Conservation (phyloP, 1,139 yeast genomes). For the Nakaseomyces uthaithaninus region DNA sequence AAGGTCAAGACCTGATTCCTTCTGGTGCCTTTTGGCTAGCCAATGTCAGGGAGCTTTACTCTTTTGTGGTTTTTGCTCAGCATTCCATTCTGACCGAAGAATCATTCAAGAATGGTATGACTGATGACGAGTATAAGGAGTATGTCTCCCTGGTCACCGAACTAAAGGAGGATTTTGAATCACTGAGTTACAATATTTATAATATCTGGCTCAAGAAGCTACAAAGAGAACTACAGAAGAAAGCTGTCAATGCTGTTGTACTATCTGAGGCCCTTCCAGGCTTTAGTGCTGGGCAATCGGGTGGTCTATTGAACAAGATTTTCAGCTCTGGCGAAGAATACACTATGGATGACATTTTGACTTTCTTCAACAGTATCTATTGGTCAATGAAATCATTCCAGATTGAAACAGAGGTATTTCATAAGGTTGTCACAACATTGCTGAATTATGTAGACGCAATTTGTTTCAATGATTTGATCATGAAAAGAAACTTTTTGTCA, state of each 20-base stretch:
- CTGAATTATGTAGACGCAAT: slow-evolving; percentile 84
- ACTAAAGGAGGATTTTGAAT: slow-evolving; percentile 90
- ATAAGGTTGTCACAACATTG: slow-evolving; percentile 77
- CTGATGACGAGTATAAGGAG: slow-evolving; percentile 82
- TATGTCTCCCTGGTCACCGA: slow-evolving; percentile 84
- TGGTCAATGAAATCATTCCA: slow-evolving; percentile 93
- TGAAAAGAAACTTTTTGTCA: slow-evolving; percentile 89
- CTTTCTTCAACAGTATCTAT: slow-evolving; percentile 82
- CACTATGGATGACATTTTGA: slow-evolving; percentile 91
- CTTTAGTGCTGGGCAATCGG: slow-evolving; percentile 79
- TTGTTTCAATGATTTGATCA: slow-evolving; percentile 90
- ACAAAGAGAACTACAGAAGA: slow-evolving; percentile 84
- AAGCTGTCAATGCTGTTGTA: slow-evolving; percentile 89
- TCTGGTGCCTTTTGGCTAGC: slow-evolving; percentile 98
- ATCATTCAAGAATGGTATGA: slow-evolving; percentile 73
- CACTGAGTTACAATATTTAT: slow-evolving; percentile 85
- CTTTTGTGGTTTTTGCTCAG: slow-evolving; percentile 92
- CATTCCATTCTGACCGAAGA: slow-evolving; percentile 80
- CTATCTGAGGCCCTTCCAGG: slow-evolving; percentile 95
- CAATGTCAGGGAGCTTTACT: slow-evolving; percentile 89
- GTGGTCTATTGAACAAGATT: slow-evolving; percentile 78
- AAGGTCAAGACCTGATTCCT: slow-evolving; percentile 80
- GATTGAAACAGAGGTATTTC: slow-evolving; percentile 76
- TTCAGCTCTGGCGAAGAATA: slow-evolving; percentile 62
- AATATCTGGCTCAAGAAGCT: slow-evolving; percentile 97